Conservation (phyloP, 2,329 filamentous ascomycete genomes). For the Huntiella savannae region DNA sequence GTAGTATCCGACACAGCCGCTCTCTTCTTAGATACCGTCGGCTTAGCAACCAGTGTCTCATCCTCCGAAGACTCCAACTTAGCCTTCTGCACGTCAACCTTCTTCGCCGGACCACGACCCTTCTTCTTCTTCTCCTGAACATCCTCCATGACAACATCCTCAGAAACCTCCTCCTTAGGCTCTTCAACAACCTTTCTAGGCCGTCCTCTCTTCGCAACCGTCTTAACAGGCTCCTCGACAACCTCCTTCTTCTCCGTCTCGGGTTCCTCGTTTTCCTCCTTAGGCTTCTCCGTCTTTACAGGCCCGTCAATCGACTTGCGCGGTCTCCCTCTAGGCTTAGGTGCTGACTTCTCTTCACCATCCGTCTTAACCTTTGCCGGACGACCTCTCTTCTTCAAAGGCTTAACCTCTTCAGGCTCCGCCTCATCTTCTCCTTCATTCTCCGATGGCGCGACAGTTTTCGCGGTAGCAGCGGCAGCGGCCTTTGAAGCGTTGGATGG, state of each 20-base stretch:
- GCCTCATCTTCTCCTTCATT: slow-evolving; percentile 2
- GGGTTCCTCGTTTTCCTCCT: background rate
- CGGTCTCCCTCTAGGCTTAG: slow-evolving; percentile 7
- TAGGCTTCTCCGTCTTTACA: background rate
- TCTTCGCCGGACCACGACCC: no score
- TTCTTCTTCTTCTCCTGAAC: background rate
- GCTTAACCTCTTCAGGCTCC: slow-evolving; percentile 3
- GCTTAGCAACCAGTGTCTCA: background rate
- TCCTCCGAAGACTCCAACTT: background rate
- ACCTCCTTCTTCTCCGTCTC: slow-evolving; percentile 14
- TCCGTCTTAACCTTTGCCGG: slow-evolving; percentile 12
- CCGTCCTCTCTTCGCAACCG: slow-evolving; percentile 16
- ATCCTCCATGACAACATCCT: slow-evolving; percentile 8
- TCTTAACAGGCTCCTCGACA: slow-evolving; percentile 13
- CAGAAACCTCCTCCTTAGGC: slow-evolving; percentile 11
- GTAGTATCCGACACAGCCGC: background rate
- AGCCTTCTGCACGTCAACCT: background rate
- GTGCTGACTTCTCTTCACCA: slow-evolving; percentile 1
- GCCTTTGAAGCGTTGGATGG: slow-evolving; percentile 2
- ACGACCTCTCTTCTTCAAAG: slow-evolving; percentile 6
- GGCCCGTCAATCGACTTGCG: background rate
- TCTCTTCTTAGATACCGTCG: background rate
- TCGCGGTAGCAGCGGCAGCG: slow-evolving; percentile 3
- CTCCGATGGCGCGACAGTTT: background rate
- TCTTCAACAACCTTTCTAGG: slow-evolving; percentile 15